Evolutionary conservation across 495 filamentous ascomycete genomes (phyloP), one percentile per base, ranked within the genome.

Genomic region (Neurospora discreta): DNA sequence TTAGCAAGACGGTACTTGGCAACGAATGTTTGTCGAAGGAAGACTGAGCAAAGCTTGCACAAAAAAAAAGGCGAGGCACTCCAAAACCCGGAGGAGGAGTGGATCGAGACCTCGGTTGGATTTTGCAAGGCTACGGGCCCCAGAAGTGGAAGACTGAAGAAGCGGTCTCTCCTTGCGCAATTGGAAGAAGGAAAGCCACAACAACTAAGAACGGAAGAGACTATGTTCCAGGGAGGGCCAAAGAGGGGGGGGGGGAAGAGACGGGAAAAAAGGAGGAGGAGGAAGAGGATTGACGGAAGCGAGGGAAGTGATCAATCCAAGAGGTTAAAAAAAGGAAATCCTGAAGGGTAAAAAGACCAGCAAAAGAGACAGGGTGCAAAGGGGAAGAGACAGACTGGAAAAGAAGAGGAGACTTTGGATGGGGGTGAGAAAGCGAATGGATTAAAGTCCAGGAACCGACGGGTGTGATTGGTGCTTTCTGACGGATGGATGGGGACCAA

Each of bases 261-360:
- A 46, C 9, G 58, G 69, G 71, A 44, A 65, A 76, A 75, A 72
- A 71, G 33, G 33, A 38, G 73, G 73, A 77, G 68, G 75, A 75
- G 68, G 69, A 71, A 75, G 68, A 70, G 70, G 71, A 73, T 71
- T 70, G 73, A 72, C n/a, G 78, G 73, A 72, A 69, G 71, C 69
- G 71, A 73, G 60, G 73, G 73, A 72, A 58, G 71, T 42, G 69
- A 69, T 58, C 33, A 69, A 68, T 39, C 36, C 41, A 65, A 70
- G 68, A 70, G 43, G 43, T 71, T 43, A 60, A 69, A 39, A 39
- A 68, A 42, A 39, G 39, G 44, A 69, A 42, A 72, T n/a, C 30
- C 39, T 52, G 70, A 69, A 42, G 70, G 39, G 71, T 46, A 33
- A 71, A 68, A 71, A 58, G 71, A 41, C 70, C 39, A 44, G n/a